Base-by-base conservation (phyloP, 1,139 yeast genomes). In the Nakaseomyces kungkrabaensis region DNA sequence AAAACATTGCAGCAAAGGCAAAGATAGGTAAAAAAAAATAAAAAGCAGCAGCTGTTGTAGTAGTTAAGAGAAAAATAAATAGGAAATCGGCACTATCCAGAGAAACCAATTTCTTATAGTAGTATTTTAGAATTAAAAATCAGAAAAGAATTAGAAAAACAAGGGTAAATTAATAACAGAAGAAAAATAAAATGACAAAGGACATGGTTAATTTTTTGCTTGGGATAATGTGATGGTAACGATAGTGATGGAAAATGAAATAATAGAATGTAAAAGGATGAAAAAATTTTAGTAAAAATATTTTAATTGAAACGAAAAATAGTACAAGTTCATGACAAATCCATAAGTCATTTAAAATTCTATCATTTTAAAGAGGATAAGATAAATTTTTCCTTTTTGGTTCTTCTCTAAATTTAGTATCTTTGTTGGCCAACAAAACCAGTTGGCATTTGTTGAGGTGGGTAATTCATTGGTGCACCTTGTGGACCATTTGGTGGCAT, bases 401-500 rank as follows among this genome's bases (percentile, higher is more conserved):
- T 36, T 7, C 10, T 36, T 13, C 25, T 41, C 34, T 10, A 13
- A 25, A 25, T 9, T 29, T 11, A 41, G 27, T 41, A 41, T 41
- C 44, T 41, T 13, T 41, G 44, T 29, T 41, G 44, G 4, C 34
- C 44, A 41, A 41, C 44, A 41, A 13, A 41, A 24, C 44, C 44
- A 17, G 48, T 40, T 34, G 45, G 49, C 22, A 43, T 22, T 44
- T 44, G 47, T 25, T 38, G 43, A 7, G 47, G 44, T 24, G 47
- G 44, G n/a, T 41, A 41, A 29, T 29, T 29, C 47, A 44, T 43
- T 24, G 42, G 17, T 6, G 44, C 43, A n/a, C 25, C 46, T 36
- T 47, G 48, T 40, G 41, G 47, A 32, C 37, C 49, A 22, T 55
- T 58, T 25, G 53, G 47, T 29, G 54, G 53, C 43, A 49, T 46